Conservation (phyloP, 768 basidiomycete genomes). For the Russula brevipes region DNA sequence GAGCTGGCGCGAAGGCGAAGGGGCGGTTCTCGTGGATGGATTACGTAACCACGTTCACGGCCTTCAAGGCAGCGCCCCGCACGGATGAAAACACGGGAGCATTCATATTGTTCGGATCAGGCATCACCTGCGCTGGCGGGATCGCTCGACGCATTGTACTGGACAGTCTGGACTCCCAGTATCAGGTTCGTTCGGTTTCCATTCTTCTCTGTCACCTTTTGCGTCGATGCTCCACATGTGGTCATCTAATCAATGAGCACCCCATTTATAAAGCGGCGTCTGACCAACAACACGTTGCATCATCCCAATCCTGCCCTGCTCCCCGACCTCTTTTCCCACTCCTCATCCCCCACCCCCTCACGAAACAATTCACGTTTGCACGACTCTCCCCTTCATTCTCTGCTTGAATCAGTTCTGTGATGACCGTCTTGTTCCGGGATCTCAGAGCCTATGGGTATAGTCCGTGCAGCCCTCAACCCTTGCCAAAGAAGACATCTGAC, state of each 20-base stretch:
- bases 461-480: neutral
- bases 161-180: too few relatives aligned
- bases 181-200: neutral
- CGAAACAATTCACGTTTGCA: constrained; percentile 4
- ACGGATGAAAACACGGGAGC: too few relatives aligned
- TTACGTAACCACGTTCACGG: constrained; percentile 4
- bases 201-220: neutral
- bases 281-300: constrained; percentile 11
- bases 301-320: neutral
- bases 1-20: neutral
- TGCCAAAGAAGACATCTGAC: neutral
- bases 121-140: neutral
- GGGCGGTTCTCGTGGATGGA: too few relatives aligned
- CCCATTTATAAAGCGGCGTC: neutral
- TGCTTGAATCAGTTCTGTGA: neutral
- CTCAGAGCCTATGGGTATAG: constrained; percentile 16
- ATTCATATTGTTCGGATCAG: too few relatives aligned
- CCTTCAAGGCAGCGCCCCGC: too few relatives aligned
- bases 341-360: neutral
- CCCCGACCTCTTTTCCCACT: neutral
- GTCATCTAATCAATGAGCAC: neutral
- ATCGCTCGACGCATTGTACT: neutral
- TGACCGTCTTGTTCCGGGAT: constrained; percentile 22
- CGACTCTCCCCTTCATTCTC: neutral
- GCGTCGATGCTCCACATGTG: neutral